Conservation (phyloP, 805 yeast genomes). For the Candida rishiriensis region DNA sequence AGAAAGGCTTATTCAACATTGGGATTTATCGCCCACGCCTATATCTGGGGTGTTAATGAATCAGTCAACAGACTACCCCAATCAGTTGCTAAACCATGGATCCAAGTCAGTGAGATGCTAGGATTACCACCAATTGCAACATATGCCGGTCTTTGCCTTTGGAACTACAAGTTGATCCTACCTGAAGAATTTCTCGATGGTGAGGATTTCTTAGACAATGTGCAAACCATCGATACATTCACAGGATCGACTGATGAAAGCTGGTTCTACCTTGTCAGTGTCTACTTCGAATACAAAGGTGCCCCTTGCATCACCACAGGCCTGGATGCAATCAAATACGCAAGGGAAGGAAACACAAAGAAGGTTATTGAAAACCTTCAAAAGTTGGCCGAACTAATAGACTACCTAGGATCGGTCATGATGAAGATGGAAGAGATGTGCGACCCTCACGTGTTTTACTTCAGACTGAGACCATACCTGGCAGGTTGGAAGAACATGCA, state of each 20-base stretch:
- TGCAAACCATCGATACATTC: slow-evolving; percentile 77
- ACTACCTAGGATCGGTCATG: slow-evolving; percentile 64
- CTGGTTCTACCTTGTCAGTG: slow-evolving; percentile 90
- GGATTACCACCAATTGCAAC: slow-evolving; percentile 85
- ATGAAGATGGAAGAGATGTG: slow-evolving; percentile 89
- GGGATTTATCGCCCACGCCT: slow-evolving; percentile 81
- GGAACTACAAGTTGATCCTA: slow-evolving; percentile 74
- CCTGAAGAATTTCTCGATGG: slow-evolving; percentile 28
- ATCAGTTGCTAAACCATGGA: slow-evolving; percentile 66
- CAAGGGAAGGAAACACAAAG: slow-evolving; percentile 40
- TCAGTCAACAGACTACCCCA: slow-evolving; percentile 63
- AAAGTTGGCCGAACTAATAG: slow-evolving; percentile 68
- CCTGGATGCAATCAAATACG: slow-evolving; percentile 56
- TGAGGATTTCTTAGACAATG: slow-evolving; percentile 47
- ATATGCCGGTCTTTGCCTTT: slow-evolving; percentile 79
- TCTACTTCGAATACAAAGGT: slow-evolving; percentile 79
- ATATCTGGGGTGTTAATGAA: slow-evolving; percentile 75
- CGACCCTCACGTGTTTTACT: slow-evolving; percentile 89
- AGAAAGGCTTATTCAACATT: slow-evolving; percentile 80
- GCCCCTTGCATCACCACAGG: slow-evolving; percentile 68
- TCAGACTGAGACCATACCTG: slow-evolving; percentile 78
- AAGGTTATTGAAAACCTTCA: slow-evolving; percentile 48
- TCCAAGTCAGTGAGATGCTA: slow-evolving; percentile 51
- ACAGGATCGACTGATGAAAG: slow-evolving; percentile 89
- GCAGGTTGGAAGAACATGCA: slow-evolving; percentile 96